Evolutionary conservation across 208 protist genomes (phyloP).

Genomic region (Leptomonas pyrrhocoris): DNA sequence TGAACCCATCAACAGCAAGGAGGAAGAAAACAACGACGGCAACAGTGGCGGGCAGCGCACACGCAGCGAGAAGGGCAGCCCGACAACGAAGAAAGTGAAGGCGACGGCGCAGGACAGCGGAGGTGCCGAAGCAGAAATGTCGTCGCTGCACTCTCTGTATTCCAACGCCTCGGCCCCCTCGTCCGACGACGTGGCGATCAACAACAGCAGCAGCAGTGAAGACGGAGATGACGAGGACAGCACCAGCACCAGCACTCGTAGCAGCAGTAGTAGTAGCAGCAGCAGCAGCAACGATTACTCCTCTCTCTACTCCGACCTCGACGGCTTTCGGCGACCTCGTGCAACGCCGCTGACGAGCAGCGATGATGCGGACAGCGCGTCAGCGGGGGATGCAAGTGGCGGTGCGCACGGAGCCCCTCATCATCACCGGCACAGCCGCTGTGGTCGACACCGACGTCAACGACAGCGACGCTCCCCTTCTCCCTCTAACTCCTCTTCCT

Average conservation of each 20-base stretch:
- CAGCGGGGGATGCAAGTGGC: not conserved
- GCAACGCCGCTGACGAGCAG: not conserved
- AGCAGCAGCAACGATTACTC: not conserved
- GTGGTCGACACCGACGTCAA: not conserved
- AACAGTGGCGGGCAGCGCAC: not conserved
- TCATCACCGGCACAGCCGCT: too few species aligned
- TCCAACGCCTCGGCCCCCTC: constrained; percentile 6
- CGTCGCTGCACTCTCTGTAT: constrained; percentile 6
- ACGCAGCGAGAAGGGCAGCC: not conserved
- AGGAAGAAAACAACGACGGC: not conserved
- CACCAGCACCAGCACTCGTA: not conserved
- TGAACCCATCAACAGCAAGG: not conserved
- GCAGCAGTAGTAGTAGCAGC: not conserved
- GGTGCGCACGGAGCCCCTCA: not conserved
- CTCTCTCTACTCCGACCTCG: not conserved
- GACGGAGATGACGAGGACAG: too few species aligned
- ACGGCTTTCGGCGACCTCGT: not conserved
- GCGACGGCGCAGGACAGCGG: not conserved
- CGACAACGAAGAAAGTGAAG: not conserved
- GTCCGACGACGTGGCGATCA: not conserved
- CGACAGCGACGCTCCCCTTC: not conserved
- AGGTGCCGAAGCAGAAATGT: not conserved
- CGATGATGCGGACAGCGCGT: not conserved
- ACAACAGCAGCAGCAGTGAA: constrained; percentile 1
- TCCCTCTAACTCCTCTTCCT: too few species aligned